Conservation (phyloP, 2,329 filamentous ascomycete species). For the Colletotrichum brevisporum region DNA sequence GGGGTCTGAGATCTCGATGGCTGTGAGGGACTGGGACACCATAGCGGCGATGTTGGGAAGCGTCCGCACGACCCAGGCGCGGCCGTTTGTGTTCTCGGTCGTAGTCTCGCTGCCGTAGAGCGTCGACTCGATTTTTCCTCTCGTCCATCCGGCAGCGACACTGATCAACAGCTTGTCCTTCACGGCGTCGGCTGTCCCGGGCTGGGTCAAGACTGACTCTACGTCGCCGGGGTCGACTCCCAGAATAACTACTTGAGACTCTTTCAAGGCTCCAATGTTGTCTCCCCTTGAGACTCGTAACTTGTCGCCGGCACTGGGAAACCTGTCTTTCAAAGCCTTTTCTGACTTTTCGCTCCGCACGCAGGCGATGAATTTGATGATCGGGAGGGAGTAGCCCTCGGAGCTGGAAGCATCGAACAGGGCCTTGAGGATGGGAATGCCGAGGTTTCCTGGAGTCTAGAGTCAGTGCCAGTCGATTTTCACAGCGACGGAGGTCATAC, state of each 20-base stretch:
- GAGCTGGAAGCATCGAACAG: constrained; percentile 37
- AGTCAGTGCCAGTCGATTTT: not conserved
- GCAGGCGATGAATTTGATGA: constrained; percentile 47
- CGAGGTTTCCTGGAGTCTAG: constrained; percentile 48
- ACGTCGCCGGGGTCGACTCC: constrained; percentile 63
- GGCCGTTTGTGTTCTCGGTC: constrained; percentile 28
- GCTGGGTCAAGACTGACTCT: constrained; percentile 51
- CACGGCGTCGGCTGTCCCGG: constrained; percentile 55
- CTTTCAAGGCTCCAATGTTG: constrained; percentile 51
- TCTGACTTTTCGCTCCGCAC: constrained; percentile 48
- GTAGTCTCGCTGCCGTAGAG: constrained; percentile 49
- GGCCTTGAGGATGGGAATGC: constrained; percentile 48
- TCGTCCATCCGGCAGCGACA: constrained; percentile 64
- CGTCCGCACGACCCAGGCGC: constrained; percentile 49
- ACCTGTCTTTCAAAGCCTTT: constrained; percentile 42
- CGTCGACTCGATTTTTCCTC: constrained; percentile 53
- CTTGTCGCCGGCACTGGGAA: constrained; percentile 35
- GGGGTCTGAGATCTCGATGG: constrained; percentile 48
- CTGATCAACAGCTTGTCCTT: constrained; percentile 63
- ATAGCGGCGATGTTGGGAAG: constrained; percentile 53
- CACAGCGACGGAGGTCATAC: constrained; percentile 12
- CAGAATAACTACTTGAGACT: constrained; percentile 59
- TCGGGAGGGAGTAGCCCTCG: constrained; percentile 40
- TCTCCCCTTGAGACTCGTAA: constrained; percentile 50
- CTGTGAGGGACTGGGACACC: constrained; percentile 51